Percentiles rank a stretch among this genome's conserved stretches.
Conservation (phyloP, 768 basidiomycete species). For the Rhodotorula kratochvilovae region DNA sequence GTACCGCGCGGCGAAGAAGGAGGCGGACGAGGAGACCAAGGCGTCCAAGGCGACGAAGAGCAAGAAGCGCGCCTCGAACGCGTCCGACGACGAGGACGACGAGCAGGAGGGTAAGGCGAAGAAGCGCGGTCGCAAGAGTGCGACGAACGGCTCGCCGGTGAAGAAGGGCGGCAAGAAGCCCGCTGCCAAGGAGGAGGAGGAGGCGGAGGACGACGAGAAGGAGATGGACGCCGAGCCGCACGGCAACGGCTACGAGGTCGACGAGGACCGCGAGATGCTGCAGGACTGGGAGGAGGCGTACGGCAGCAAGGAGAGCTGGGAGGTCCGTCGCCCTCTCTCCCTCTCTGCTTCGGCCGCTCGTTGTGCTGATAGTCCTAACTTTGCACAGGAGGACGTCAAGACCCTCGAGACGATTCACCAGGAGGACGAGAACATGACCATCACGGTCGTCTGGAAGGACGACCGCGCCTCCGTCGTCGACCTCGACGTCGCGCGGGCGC, state of each 20-base stretch:
- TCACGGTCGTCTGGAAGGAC: conserved; percentile 7
- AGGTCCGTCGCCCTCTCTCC: neutral
- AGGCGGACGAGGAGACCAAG: neutral
- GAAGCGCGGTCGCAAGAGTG: neutral
- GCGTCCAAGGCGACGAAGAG: neutral
- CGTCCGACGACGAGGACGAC: neutral
- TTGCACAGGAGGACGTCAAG: neutral
- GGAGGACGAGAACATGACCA: neutral
- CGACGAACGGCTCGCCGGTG: neutral
- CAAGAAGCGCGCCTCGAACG: neutral
- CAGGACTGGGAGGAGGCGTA: neutral
- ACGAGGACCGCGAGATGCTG: neutral
- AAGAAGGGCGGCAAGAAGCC: neutral
- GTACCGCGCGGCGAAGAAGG: neutral
- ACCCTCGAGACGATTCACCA: conserved; percentile 2
- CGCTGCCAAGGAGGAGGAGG: neutral
- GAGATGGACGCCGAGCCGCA: neutral
- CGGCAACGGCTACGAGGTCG: neutral
- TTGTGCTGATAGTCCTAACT: accelerated
- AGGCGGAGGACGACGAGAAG: neutral
- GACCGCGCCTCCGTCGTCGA: too few species aligned
- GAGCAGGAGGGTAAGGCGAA: neutral
- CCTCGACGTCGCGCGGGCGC: neutral
- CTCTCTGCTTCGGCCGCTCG: neutral
- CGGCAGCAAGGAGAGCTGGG: neutral